Percentiles rank a stretch among this genome's conserved stretches.
Evolutionary conservation across 192 early-diverging fungal species (phyloP).

Genomic region (Coemansia biformis): DNA sequence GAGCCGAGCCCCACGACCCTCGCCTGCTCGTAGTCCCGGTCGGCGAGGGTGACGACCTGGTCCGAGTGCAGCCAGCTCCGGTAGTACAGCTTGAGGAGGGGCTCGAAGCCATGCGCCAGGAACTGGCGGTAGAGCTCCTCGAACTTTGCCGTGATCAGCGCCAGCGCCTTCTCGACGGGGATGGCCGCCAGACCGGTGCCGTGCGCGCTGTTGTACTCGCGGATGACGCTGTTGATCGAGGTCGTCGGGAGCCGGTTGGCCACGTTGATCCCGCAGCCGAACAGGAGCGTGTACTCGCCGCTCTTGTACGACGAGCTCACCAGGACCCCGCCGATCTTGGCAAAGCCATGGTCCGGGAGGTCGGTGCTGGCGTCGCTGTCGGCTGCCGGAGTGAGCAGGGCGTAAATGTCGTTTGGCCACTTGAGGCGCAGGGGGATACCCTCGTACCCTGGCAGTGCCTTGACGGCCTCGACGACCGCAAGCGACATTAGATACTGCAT

Average conservation of each 20-base stretch:
- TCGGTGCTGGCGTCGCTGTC: constrained; percentile 38
- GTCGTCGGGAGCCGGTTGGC: constrained; percentile 80
- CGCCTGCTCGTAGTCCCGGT: constrained; percentile 55
- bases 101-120: constrained; percentile 59
- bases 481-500: constrained; percentile 91
- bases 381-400: constrained; percentile 33
- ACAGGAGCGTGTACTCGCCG: constrained; percentile 71
- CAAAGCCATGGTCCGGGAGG: constrained; percentile 21
- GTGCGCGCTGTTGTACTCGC: constrained; percentile 50
- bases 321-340: constrained; percentile 88
- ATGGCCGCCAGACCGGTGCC: constrained; percentile 42
- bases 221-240: constrained; percentile 78
- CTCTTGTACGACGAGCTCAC: constrained; percentile 73
- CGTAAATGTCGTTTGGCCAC: constrained; percentile 99
- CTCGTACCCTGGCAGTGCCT: constrained; percentile 65
- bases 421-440: constrained; percentile 80
- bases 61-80: constrained; percentile 80
- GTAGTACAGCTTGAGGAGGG: constrained; percentile 77
- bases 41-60: constrained; percentile 61
- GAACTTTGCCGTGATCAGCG: constrained; percentile 63
- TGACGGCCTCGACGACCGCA: constrained; percentile 75
- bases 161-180: constrained; percentile 36
- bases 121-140: constrained; percentile 74
- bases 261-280: constrained; percentile 85
- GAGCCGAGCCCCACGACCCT: constrained; percentile 72